These are phyloP conservation scores for Eucalyptus viminalis DNA, from an alignment of 345 rosid genomes.

Conservation along the genomic window DNA sequence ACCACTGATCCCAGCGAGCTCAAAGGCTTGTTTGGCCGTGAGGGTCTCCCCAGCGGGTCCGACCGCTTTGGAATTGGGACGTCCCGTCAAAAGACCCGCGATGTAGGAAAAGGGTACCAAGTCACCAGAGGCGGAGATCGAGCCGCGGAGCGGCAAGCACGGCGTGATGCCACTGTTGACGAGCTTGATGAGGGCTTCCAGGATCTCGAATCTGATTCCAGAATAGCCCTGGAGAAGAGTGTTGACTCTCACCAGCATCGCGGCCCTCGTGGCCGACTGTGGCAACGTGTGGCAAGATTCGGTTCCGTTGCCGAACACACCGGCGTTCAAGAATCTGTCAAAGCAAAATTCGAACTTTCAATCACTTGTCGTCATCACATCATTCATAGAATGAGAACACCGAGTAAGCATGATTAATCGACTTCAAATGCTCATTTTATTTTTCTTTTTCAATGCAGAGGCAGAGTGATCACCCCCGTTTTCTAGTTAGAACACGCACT, in stretches of 20 bases:
- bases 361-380: not conserved
- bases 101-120: slow-evolving; percentile 63
- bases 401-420: not conserved
- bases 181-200: slow-evolving; percentile 50
- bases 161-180: slow-evolving; percentile 63
- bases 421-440: not conserved
- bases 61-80: slow-evolving; percentile 52
- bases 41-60: slow-evolving; percentile 48
- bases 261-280: slow-evolving; percentile 51
- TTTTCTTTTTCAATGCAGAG: not conserved
- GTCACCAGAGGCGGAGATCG: slow-evolving; percentile 73
- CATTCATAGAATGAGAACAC: not conserved
- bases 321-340: slow-evolving; percentile 54
- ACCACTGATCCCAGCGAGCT: slow-evolving; percentile 17
- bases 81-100: slow-evolving; percentile 47
- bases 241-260: slow-evolving; percentile 72
- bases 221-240: slow-evolving; percentile 72
- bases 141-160: slow-evolving; percentile 61
- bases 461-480: not conserved
- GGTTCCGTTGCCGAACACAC: slow-evolving; percentile 51
- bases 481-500: not conserved
- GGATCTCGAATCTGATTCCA: slow-evolving; percentile 62
- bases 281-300: slow-evolving; percentile 57
- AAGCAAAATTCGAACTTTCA: not conserved
- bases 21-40: slow-evolving; percentile 34